These are phyloP conservation scores for Gentiana straminea DNA, from an alignment of 257 asterid species.

Conservation along the genomic window DNA sequence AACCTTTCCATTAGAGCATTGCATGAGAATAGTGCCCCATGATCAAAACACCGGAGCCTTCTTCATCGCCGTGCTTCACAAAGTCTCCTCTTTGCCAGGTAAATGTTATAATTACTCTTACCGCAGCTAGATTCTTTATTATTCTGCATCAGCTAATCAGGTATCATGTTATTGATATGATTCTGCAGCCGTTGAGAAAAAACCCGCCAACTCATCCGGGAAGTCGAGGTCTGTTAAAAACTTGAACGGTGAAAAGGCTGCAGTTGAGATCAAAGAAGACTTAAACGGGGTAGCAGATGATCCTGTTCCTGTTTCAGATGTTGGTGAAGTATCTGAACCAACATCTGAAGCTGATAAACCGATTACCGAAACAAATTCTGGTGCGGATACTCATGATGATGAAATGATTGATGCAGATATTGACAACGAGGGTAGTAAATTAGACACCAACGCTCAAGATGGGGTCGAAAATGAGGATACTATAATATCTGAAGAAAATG, in stretches of 20 bases:
- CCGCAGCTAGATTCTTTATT: too few relatives aligned
- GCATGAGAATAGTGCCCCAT: slow-evolving; percentile 97
- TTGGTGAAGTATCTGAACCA: slow-evolving; percentile 11
- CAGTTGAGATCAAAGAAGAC: slow-evolving; percentile 33
- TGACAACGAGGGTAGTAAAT: slow-evolving; percentile 23
- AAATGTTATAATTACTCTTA: slow-evolving; percentile 9
- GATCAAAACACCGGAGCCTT: slow-evolving; percentile 98
- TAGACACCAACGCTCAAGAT: slow-evolving; percentile 9
- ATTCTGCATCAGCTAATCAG: background rate
- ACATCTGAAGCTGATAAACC: slow-evolving; percentile 19
- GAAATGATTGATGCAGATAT: slow-evolving; percentile 28
- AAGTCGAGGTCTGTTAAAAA: slow-evolving; percentile 18
- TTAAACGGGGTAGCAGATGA: slow-evolving; percentile 11
- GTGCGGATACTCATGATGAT: slow-evolving; percentile 21
- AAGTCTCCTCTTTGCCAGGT: slow-evolving; percentile 62
- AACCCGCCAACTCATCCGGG: slow-evolving; percentile 24
- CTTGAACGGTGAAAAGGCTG: slow-evolving; percentile 23
- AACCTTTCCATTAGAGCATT: slow-evolving; percentile 70
- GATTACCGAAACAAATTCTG: slow-evolving; percentile 32
- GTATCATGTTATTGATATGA: slow-evolving; percentile 6
- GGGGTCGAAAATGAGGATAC: slow-evolving; percentile 9
- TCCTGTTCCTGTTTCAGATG: slow-evolving; percentile 6
- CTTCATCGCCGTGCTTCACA: slow-evolving; percentile 86
- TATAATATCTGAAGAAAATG: slow-evolving; percentile 21
- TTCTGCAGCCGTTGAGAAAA: slow-evolving; percentile 41